These are phyloP conservation scores for Coelastrella sp. DNA, from an alignment of 139 green algal species.

Conservation along the genomic window DNA sequence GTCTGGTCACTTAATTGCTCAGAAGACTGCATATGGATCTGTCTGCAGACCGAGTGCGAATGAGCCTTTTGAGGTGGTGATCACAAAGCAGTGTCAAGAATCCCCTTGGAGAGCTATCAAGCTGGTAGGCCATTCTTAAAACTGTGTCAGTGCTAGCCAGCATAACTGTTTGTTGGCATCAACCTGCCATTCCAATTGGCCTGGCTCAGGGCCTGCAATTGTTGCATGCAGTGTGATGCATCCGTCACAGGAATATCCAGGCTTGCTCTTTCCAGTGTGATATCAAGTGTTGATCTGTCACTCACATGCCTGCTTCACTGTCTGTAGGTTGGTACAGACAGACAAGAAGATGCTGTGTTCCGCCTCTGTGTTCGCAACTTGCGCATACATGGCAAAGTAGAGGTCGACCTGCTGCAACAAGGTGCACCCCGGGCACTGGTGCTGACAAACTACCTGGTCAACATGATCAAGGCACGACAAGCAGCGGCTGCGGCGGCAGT, in stretches of 20 bases:
- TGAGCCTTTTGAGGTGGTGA: slow-evolving; percentile 27
- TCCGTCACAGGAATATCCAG: too few relatives aligned
- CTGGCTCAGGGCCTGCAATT: too few relatives aligned
- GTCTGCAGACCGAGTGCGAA: slow-evolving; percentile 20
- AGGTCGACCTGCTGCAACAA: slow-evolving; percentile 30
- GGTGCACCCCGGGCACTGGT: slow-evolving; percentile 20
- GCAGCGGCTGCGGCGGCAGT: background rate
- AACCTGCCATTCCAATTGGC: too few relatives aligned
- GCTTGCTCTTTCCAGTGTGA: too few relatives aligned
- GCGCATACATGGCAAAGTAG: background rate
- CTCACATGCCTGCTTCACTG: too few relatives aligned
- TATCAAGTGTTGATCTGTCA: background rate
- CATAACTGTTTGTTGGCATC: too few relatives aligned
- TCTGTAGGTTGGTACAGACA: slow-evolving; percentile 29
- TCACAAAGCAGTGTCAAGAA: background rate
- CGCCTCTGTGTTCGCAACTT: slow-evolving; percentile 44
- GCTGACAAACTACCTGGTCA: slow-evolving; percentile 19
- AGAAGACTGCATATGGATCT: too few relatives aligned
- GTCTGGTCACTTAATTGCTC: too few relatives aligned
- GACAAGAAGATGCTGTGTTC: slow-evolving; percentile 42
- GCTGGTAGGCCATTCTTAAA: slow-evolving; percentile 14
- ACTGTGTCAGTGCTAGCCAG: too few relatives aligned
- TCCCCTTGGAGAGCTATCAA: slow-evolving; percentile 22
- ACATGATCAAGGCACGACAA: slow-evolving; percentile 1
- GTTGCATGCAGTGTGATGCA: too few relatives aligned